A percentile compares a stretch with the other conserved stretches of the same genome.
Evolutionary conservation across 1,284 basidiomycete genomes (phyloP).

Genomic region (Acaromyces ingoldii): DNA sequence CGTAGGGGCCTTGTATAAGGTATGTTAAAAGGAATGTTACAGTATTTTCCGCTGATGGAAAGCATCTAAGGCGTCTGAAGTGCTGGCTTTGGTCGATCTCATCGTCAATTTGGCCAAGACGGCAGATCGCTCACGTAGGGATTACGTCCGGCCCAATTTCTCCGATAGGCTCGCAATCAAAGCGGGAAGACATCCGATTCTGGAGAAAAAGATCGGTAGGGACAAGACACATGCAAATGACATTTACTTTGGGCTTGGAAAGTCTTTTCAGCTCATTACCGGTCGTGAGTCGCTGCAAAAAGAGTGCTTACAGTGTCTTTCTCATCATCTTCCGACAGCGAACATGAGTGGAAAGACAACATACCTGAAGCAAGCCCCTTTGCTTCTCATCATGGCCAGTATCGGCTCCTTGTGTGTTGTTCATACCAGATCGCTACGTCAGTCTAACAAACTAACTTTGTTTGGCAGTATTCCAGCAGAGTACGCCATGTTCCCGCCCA

Average conservation of each 20-base stretch:
- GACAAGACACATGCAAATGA: conserved; percentile 43
- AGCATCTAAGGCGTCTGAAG: conserved; percentile 29
- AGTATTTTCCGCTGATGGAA: neutral
- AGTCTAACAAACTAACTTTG: neutral
- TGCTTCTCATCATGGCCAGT: conserved; percentile 77
- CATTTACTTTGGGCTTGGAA: conserved; percentile 37
- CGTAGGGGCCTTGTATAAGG: conserved; percentile 31
- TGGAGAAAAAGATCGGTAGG: conserved; percentile 65
- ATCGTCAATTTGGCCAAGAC: conserved; percentile 24
- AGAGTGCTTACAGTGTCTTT: conserved; percentile 63
- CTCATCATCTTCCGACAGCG: conserved; percentile 54
- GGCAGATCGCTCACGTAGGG: too few species aligned
- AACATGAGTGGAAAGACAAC: conserved; percentile 75
- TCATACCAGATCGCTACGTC: neutral
- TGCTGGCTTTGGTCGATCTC: conserved; percentile 34
- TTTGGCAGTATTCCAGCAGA: conserved; percentile 66
- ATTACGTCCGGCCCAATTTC: conserved; percentile 30
- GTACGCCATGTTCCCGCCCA: conserved; percentile 64
- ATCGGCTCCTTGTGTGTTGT: conserved; percentile 64
- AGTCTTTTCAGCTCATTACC: conserved; percentile 56
- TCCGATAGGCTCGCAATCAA: conserved; percentile 42
- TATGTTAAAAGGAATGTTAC: neutral
- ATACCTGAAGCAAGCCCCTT: conserved; percentile 77
- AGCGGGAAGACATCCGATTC: conserved; percentile 56
- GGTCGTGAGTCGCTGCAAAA: conserved; percentile 53